Evolutionary conservation across 2,329 filamentous ascomycete species (phyloP), one percentile per base, ranked within the genome.

Genomic region (Cladophialophora exuberans): DNA sequence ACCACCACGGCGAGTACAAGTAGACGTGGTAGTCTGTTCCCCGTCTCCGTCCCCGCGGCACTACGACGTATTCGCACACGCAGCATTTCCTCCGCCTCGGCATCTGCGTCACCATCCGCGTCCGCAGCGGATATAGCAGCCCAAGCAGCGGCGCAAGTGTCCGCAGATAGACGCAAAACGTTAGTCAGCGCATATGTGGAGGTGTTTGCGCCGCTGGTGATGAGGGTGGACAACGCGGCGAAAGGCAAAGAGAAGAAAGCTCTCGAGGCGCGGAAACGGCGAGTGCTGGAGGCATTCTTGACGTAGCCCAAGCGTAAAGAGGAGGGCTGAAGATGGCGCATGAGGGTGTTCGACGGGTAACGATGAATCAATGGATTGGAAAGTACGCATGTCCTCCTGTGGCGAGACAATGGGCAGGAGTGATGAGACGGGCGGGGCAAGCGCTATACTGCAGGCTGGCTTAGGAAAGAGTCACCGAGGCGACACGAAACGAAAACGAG

Each of bases 221-320:
- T 64, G 31, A 43, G 59, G 26, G 55, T 61, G 11, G 49, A 61
- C 23, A 56, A 56, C n/a, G 55, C 58, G 23, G 26, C 38, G n/a
- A 62, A 63, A 35, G 54, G 50, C 15, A 62, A 57, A 39, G 62
- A 65, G 25, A 64, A 58, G 49, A 64, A 60, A 51, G 48, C 52
- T 6, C 47, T 62, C 20, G 52, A 60, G 9, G 43, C 45, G 5
- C 54, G 62, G 5, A 64, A 64, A 46, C 52, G 52, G 20, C 53
- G 52, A 18, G 50, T 61, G 13, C 43, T 65, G 15, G 62, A 63
- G 30, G 52, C 56, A 9, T 62, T 65, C 54, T 51, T 65, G 23
- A n/a, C n/a, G n/a, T n/a, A n/a, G n/a, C n/a, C n/a, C n/a, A n/a
- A n/a, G n/a, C n/a, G n/a, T n/a, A n/a, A n/a, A n/a, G n/a, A n/a